A percentile compares a stretch with the other conserved stretches of the same genome.
These are phyloP conservation scores for Apiospora saccharicola DNA, from an alignment of 2,329 filamentous ascomycete species.

Conservation along the genomic window DNA sequence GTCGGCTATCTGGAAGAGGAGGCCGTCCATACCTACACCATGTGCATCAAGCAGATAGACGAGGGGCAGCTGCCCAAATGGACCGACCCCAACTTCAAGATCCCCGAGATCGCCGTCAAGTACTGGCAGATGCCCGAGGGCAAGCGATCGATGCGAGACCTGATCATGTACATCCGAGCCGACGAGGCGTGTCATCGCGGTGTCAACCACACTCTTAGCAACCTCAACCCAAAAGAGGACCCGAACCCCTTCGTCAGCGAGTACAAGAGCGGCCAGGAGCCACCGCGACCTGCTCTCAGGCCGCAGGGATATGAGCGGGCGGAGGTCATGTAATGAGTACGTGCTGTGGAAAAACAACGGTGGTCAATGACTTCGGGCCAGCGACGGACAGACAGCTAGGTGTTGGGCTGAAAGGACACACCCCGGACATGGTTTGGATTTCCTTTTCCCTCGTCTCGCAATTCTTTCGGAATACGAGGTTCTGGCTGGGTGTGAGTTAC, in stretches of 20 bases:
- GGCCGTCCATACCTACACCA: slow-evolving; percentile 93
- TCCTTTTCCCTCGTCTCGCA: background rate
- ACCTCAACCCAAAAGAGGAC: slow-evolving; percentile 83
- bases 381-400: background rate
- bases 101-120: slow-evolving; percentile 86
- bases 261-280: slow-evolving; percentile 73
- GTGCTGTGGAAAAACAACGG: background rate
- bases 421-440: background rate
- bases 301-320: slow-evolving; percentile 82
- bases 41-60: slow-evolving; percentile 87
- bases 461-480: background rate
- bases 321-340: slow-evolving; percentile 69
- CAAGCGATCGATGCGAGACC: slow-evolving; percentile 80
- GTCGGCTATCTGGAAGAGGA: slow-evolving; percentile 98
- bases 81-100: slow-evolving; percentile 71
- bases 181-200: slow-evolving; percentile 91
- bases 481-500: background rate
- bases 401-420: background rate
- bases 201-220: slow-evolving; percentile 94
- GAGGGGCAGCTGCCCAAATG: slow-evolving; percentile 84
- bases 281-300: slow-evolving; percentile 72
- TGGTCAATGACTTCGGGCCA: background rate
- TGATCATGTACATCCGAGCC: slow-evolving; percentile 88
- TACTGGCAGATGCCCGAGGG: slow-evolving; percentile 97
- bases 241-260: slow-evolving; percentile 91